Conservation (phyloP, 2,329 filamentous ascomycete genomes). For the Fusarium brachygibbosum region DNA sequence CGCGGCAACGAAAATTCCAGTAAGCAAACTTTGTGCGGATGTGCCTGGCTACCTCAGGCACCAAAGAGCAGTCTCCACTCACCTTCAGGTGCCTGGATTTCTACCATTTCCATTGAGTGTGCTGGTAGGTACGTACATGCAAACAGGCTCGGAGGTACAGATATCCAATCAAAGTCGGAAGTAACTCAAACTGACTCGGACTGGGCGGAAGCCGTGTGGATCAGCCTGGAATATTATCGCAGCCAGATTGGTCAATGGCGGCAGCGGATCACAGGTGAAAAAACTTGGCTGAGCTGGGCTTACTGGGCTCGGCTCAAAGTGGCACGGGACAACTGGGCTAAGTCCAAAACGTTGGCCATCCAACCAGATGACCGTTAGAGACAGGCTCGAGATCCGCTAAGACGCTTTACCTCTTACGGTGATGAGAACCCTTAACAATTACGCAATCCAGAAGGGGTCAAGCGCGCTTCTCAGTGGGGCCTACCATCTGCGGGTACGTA, state of each 20-base stretch:
- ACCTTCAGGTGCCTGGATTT: not conserved
- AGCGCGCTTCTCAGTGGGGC: slow-evolving; percentile 28
- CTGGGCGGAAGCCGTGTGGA: slow-evolving; percentile 35
- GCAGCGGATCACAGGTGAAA: slow-evolving; percentile 25
- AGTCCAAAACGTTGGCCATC: slow-evolving; percentile 43
- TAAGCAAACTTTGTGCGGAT: slow-evolving; percentile 13
- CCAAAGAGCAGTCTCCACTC: slow-evolving; percentile 3
- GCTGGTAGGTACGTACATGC: slow-evolving; percentile 4
- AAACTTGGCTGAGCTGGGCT: slow-evolving; percentile 29
- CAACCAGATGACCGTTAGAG: slow-evolving; percentile 42
- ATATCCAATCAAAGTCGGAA: slow-evolving; percentile 21
- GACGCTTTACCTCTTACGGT: slow-evolving; percentile 34
- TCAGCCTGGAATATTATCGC: slow-evolving; percentile 5
- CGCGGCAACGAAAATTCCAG: slow-evolving; percentile 40
- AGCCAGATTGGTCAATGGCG: slow-evolving; percentile 32
- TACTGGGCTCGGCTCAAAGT: slow-evolving; percentile 29
- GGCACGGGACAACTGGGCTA: slow-evolving; percentile 42
- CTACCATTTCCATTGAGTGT: not conserved
- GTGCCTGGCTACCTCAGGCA: slow-evolving; percentile 31
- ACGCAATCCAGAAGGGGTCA: slow-evolving; percentile 43
- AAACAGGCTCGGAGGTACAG: slow-evolving; percentile 18
- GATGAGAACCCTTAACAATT: slow-evolving; percentile 43
- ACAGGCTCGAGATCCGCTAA: slow-evolving; percentile 28
- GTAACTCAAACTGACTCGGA: slow-evolving; percentile 37
- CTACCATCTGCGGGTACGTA: slow-evolving; percentile 40